Conservation (phyloP, 257 asterid species). For the Striga asiatica region DNA sequence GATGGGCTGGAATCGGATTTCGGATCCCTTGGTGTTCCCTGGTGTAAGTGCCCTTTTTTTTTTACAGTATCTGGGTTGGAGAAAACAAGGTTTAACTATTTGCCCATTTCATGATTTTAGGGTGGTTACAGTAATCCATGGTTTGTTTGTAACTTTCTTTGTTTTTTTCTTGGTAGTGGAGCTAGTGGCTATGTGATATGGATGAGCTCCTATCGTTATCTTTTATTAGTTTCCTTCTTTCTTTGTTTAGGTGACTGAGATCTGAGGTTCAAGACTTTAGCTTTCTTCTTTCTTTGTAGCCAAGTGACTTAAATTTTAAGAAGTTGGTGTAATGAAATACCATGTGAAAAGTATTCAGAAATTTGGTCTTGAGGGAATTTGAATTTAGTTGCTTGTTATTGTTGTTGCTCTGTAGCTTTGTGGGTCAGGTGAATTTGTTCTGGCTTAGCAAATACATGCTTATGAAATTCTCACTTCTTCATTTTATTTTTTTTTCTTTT, state of each 20-base stretch:
- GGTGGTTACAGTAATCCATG: neutral
- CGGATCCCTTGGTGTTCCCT: slow-evolving; percentile 96
- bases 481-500: too few relatives aligned
- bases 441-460: slow-evolving; percentile 3
- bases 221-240: neutral
- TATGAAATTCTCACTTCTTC: too few relatives aligned
- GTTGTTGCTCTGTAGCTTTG: too few relatives aligned
- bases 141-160: too few relatives aligned
- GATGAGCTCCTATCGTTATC: neutral
- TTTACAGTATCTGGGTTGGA: too few relatives aligned
- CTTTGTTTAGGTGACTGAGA: slow-evolving; percentile 7
- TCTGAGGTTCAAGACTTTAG: slow-evolving; percentile 10
- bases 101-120: too few relatives aligned
- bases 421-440: too few relatives aligned
- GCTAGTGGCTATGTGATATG: neutral
- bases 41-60: slow-evolving; percentile 51
- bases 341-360: too few relatives aligned
- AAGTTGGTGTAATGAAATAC: neutral
- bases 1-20: slow-evolving; percentile 76
- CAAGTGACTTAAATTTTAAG: neutral
- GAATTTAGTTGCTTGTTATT: too few relatives aligned
- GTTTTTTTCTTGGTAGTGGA: neutral
- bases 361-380: too few relatives aligned
- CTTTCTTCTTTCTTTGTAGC: slow-evolving; percentile 13
- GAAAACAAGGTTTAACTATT: too few relatives aligned